Evolutionary conservation across 768 basidiomycete species (phyloP).

Genomic region (Fibroporia radiculosa): DNA sequence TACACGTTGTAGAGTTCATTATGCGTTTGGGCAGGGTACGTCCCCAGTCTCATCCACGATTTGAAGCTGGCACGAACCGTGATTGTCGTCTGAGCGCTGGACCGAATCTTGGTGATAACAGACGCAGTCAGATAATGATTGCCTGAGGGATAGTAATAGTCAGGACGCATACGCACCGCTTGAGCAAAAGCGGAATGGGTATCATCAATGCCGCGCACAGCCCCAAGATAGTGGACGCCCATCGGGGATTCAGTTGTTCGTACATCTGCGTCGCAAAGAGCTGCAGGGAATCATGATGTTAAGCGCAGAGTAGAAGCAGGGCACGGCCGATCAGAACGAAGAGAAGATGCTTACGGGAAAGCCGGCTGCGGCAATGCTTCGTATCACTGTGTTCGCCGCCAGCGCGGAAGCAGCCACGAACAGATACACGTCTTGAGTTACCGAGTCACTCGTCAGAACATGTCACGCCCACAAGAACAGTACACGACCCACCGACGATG

Average conservation of each 20-base stretch:
- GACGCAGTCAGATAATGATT: background rate
- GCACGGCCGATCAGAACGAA: too few species aligned
- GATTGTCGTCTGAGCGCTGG: background rate
- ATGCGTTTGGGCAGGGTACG: too few species aligned
- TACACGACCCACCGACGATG: slow-evolving; percentile 35
- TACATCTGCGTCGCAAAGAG: slow-evolving; percentile 56
- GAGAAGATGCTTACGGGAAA: slow-evolving; percentile 16
- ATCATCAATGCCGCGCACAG: slow-evolving; percentile 42
- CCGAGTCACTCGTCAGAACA: background rate
- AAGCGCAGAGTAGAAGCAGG: background rate
- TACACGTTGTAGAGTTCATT: too few species aligned
- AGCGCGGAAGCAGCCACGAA: slow-evolving; percentile 49
- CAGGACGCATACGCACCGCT: slow-evolving; percentile 2
- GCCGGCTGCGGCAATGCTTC: slow-evolving; percentile 40
- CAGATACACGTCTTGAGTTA: slow-evolving; percentile 38
- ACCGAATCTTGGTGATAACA: background rate
- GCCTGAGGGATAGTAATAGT: background rate
- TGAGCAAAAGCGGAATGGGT: slow-evolving; percentile 29
- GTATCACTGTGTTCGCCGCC: slow-evolving; percentile 43
- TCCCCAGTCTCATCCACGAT: background rate
- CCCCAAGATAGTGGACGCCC: slow-evolving; percentile 54
- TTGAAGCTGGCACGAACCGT: background rate
- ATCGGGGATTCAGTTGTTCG: slow-evolving; percentile 36
- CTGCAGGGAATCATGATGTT: slow-evolving; percentile 3
- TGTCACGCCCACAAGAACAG: background rate